Percentiles rank a stretch among this genome's conserved stretches.
phyloP scores from a whole-genome alignment of 768 basidiomycete genomes.

The Coprinopsis strossmayeri region DNA sequence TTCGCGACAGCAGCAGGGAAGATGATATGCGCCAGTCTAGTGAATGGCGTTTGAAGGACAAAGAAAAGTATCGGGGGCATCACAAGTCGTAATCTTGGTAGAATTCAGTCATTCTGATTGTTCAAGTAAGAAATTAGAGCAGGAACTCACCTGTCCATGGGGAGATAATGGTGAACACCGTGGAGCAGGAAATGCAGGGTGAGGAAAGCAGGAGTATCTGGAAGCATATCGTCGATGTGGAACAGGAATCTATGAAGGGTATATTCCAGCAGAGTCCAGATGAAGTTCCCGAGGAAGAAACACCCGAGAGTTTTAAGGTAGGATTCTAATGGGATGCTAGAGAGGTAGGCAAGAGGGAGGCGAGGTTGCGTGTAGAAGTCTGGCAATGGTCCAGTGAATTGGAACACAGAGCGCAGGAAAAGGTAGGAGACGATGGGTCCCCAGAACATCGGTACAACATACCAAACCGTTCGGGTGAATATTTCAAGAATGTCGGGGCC shows the following conservation, averaged over 20 bases:
- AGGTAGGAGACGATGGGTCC: constrained; percentile 78
- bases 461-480: constrained; percentile 79
- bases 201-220: constrained; percentile 75
- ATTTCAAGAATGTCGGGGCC: constrained; percentile 79
- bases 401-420: constrained; percentile 72
- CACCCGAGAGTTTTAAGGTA: constrained; percentile 52
- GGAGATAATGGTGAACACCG: constrained; percentile 96
- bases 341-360: constrained; percentile 45
- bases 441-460: constrained; percentile 89
- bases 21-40: constrained; percentile 69
- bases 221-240: constrained; percentile 85
- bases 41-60: constrained; percentile 77
- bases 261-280: constrained; percentile 96
- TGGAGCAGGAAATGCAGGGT: constrained; percentile 89
- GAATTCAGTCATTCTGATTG: background rate
- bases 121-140: background rate
- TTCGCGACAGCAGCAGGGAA: constrained; percentile 87
- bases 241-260: constrained; percentile 93
- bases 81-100: constrained; percentile 64
- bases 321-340: constrained; percentile 42
- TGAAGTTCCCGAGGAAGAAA: constrained; percentile 79
- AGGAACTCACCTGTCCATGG: constrained; percentile 77
- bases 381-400: constrained; percentile 71
- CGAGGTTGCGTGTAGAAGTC: constrained; percentile 50
- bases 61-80: constrained; percentile 92